Evolutionary conservation across 495 filamentous ascomycete species (phyloP), one percentile per base, ranked within the genome.

Genomic region (Margaritispora aquatica): DNA sequence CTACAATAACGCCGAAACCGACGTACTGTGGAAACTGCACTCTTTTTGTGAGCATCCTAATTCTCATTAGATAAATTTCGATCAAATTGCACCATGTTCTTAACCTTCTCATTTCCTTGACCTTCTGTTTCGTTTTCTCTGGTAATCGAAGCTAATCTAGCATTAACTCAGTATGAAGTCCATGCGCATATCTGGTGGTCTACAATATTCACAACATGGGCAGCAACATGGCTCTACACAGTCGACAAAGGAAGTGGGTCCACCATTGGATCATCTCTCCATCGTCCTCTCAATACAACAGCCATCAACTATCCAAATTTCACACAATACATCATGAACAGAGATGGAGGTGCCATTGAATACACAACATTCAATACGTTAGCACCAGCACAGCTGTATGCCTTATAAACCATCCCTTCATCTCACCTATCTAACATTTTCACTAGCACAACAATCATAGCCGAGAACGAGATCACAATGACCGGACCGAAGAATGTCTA

Each of bases 161-260:
- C 17, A 10, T 11, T 3, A 4, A 29, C 31, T 5, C 29, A 54
- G 52, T 54, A 36, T 41, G 52, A 54, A 41, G 52, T 54, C 13
- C 52, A 54, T 41, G 52, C 52, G 19, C 52, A 54, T 38, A 22
- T 36, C 22, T 54, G 52, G 52, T 54, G 52, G 52, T 36, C 52
- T 23, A 2, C 52, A 22, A n/a, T 54, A 17, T 54, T 36, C 17
- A 31, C 52, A 15, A 29, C 27, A 2, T 54, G 29, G 27, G 31
- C 29, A 21, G 52, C 52, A 22, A 36, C 52, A 21, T 31, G 27
- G 27, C 2, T 54, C n/a, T 54, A 54, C 41, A 54, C 52, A 17
- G 29, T 54, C 3, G 52, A 54, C 21, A 54, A 41, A 15, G 52
- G 52, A 1, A 54, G 26, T 21, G 52, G 52, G 3, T 54, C 52